Percentiles rank a stretch among this genome's conserved stretches.
These are phyloP conservation scores for Hypocrella siamensis DNA, from an alignment of 2,329 filamentous ascomycete genomes.

Conservation along the genomic window DNA sequence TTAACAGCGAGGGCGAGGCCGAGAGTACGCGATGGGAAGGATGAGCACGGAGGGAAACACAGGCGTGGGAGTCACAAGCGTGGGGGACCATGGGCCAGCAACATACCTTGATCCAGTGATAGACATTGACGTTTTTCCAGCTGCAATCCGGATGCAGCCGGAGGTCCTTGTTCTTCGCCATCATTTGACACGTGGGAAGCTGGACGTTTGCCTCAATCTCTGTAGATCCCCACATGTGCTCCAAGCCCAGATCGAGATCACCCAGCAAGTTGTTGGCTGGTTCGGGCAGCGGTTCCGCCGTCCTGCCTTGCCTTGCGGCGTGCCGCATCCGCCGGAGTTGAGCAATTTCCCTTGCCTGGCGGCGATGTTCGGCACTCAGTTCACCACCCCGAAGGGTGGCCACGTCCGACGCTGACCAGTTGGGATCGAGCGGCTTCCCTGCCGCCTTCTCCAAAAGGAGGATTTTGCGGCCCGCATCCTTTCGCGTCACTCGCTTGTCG, in stretches of 20 bases:
- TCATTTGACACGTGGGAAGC: conserved; percentile 74
- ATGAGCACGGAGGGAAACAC: too few species aligned
- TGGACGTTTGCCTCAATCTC: conserved; percentile 93
- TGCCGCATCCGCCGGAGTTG: conserved; percentile 36
- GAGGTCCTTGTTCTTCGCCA: conserved; percentile 53
- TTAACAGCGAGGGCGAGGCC: too few species aligned
- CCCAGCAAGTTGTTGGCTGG: conserved; percentile 60
- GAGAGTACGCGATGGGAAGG: too few species aligned
- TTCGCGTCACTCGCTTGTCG: conserved; percentile 69
- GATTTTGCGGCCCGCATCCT: conserved; percentile 73
- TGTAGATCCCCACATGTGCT: conserved; percentile 68
- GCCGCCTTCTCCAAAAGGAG: conserved; percentile 78
- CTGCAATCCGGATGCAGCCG: conserved; percentile 80
- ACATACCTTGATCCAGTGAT: conserved; percentile 87
- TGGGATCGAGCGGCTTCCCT: conserved; percentile 56
- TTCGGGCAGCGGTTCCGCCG: conserved; percentile 28
- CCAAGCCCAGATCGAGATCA: conserved; percentile 53
- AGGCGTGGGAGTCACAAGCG: too few species aligned
- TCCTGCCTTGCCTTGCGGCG: conserved; percentile 24
- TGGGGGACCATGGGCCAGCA: too few species aligned
- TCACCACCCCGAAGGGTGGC: conserved; percentile 69
- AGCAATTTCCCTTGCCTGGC: conserved; percentile 31
- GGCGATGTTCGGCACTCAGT: conserved; percentile 34
- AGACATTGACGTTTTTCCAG: conserved; percentile 85
- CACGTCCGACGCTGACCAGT: conserved; percentile 62